Percentiles rank a stretch among this genome's conserved stretches.
phyloP scores from a whole-genome alignment of 768 basidiomycete genomes.

The Boletus vinaceobasis region DNA sequence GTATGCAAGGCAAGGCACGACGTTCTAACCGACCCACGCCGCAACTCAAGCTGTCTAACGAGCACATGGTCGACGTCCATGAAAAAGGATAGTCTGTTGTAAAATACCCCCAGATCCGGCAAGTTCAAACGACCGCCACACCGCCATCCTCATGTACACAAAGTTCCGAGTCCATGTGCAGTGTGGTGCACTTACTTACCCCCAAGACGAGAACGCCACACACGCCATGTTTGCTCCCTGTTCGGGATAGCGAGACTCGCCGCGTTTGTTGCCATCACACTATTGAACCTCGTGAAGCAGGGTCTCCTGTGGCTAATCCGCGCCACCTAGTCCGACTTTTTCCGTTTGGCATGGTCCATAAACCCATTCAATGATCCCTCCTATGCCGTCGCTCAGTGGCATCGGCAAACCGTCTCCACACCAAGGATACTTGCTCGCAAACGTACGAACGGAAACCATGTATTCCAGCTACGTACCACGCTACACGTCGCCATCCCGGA shows the following conservation, averaged over 20 bases:
- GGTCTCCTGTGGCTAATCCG: slow-evolving; percentile 12
- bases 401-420: slow-evolving; percentile 11
- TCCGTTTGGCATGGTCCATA: slow-evolving; percentile 9
- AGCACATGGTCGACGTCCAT: slow-evolving; percentile 11
- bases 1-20: neutral
- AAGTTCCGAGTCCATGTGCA: neutral
- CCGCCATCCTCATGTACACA: neutral
- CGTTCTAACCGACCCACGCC: neutral
- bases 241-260: slow-evolving; percentile 22
- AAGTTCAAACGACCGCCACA: too few relatives aligned
- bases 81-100: neutral
- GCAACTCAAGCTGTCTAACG: neutral
- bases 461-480: slow-evolving; percentile 3
- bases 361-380: slow-evolving; percentile 29
- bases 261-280: slow-evolving; percentile 18
- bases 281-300: neutral
- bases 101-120: too few relatives aligned
- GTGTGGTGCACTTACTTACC: neutral
- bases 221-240: neutral
- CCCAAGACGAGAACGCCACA: neutral
- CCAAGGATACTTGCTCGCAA: slow-evolving; percentile 6
- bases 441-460: neutral
- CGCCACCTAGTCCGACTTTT: neutral
- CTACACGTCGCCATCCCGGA: slow-evolving; percentile 27
- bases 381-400: slow-evolving; percentile 11